phyloP scores from a whole-genome alignment of 345 rosid species.

The Heritiera littoralis region DNA sequence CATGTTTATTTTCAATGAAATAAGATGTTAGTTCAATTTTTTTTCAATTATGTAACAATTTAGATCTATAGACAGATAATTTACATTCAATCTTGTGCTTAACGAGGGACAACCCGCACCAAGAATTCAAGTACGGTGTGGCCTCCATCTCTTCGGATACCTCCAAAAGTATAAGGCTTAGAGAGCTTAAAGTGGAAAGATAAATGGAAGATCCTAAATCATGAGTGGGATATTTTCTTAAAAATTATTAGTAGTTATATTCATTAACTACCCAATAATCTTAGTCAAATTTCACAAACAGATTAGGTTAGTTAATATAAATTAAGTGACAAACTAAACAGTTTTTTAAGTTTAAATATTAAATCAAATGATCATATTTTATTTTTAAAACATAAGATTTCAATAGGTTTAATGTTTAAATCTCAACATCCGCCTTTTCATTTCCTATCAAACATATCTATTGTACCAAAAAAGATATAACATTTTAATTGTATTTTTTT shows the following conservation, averaged over 20 bases:
- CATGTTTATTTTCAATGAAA: neutral
- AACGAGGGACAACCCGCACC: neutral
- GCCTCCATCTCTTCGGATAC: neutral
- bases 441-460: no score
- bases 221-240: neutral
- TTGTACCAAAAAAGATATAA: no score
- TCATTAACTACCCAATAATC: neutral
- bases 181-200: neutral
- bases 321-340: no score
- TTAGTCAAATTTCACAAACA: neutral
- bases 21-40: no score
- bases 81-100: neutral
- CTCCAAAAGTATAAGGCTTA: neutral
- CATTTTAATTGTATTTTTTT: no score
- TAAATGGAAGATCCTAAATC: neutral
- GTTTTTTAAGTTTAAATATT: no score
- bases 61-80: neutral
- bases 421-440: no score
- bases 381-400: no score
- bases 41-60: no score
- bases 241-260: neutral
- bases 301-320: no score
- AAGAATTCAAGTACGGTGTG: neutral
- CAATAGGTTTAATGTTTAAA: no score
- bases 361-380: no score